phyloP scores from a whole-genome alignment of 176 grass and related monocot species.

The Musa acuminata region DNA sequence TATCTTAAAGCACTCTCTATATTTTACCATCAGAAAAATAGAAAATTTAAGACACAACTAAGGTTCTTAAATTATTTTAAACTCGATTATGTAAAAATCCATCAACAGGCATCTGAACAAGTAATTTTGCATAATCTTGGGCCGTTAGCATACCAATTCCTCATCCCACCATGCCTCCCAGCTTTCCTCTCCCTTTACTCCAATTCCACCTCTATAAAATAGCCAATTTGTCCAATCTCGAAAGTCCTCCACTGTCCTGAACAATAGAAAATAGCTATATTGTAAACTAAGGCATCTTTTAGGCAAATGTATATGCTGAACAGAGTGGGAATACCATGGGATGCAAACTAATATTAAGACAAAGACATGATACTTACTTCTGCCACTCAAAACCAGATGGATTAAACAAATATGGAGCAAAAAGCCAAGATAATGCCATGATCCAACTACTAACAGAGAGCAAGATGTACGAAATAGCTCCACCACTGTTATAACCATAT shows the following conservation, averaged over 20 bases:
- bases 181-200: constrained; percentile 98
- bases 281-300: background rate
- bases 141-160: constrained; percentile 53
- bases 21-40: no score
- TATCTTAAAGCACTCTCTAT: no score
- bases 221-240: constrained; percentile 96
- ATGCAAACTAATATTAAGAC: background rate
- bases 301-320: background rate
- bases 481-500: constrained; percentile 75
- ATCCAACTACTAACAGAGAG: constrained; percentile 97
- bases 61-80: background rate
- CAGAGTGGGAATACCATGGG: background rate
- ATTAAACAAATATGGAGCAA: constrained; percentile 89
- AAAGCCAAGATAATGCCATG: constrained; percentile 89
- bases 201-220: constrained; percentile 94
- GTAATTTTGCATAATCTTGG: background rate
- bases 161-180: constrained; percentile 99
- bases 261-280: background rate
- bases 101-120: background rate
- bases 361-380: constrained; percentile 44
- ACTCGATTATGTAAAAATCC: background rate
- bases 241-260: constrained; percentile 86
- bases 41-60: background rate
- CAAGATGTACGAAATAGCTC: constrained; percentile 81
- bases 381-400: constrained; percentile 97